phyloP scores from a whole-genome alignment of 768 basidiomycete genomes.

The Epithele typhae region DNA sequence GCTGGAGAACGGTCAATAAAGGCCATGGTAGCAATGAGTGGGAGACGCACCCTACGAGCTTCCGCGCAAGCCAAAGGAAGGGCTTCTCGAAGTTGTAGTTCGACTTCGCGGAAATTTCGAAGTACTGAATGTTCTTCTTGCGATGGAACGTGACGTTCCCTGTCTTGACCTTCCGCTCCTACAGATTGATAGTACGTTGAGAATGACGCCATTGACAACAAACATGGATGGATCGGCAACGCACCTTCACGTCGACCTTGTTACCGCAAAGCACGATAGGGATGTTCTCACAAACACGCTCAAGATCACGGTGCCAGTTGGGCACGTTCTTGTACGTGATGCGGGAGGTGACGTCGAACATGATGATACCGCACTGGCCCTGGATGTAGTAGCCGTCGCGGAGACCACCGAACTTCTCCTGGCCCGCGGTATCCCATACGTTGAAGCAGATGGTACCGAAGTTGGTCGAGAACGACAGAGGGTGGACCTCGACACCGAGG shows the following conservation, averaged over 20 bases:
- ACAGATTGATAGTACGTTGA: constrained; percentile 7
- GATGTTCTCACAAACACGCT: constrained; percentile 99
- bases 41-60: constrained; percentile 83
- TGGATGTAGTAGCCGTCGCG: constrained; percentile 96
- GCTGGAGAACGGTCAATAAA: constrained; percentile 33
- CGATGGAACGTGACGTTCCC: constrained; percentile 98
- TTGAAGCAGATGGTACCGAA: constrained; percentile 99
- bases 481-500: constrained; percentile 99
- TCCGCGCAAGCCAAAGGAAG: constrained; percentile 98
- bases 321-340: constrained; percentile 99
- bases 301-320: constrained; percentile 99
- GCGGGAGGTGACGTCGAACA: constrained; percentile 99
- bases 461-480: constrained; percentile 94
- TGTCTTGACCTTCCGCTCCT: constrained; percentile 99
- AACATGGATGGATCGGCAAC: neutral
- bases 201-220: constrained; percentile 1
- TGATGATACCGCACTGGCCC: constrained; percentile 99
- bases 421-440: constrained; percentile 99
- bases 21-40: neutral
- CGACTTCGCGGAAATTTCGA: constrained; percentile 98
- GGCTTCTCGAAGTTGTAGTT: constrained; percentile 99
- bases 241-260: constrained; percentile 98
- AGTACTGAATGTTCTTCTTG: constrained; percentile 99
- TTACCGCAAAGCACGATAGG: constrained; percentile 99
- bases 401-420: constrained; percentile 99